Evolutionary conservation across 257 asterid genomes (phyloP).

Genomic region (Ehretia macrophylla): DNA sequence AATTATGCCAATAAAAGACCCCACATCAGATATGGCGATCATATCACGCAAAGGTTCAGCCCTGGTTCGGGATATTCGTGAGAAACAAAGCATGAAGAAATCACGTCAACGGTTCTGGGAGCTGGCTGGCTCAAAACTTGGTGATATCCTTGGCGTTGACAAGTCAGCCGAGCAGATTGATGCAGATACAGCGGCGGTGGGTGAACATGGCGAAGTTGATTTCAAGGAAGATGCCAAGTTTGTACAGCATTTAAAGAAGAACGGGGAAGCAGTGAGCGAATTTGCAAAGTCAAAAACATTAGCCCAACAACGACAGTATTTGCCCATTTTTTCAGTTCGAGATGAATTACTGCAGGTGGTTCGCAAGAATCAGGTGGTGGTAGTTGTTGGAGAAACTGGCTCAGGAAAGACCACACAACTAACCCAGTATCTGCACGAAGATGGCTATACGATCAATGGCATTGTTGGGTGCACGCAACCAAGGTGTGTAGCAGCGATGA

Average conservation of each 20-base stretch:
- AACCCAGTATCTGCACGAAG: conserved; percentile 97
- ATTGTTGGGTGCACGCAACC: conserved; percentile 97
- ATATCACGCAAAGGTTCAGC: conserved; percentile 91
- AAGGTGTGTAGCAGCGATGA: conserved; percentile 99
- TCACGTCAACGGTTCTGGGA: conserved; percentile 99
- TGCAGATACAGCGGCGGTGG: conserved; percentile 95
- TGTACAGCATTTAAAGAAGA: conserved; percentile 84
- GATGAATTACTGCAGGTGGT: conserved; percentile 95
- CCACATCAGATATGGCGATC: conserved; percentile 98
- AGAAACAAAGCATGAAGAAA: conserved; percentile 85
- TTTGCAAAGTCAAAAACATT: conserved; percentile 70
- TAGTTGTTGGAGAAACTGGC: conserved; percentile 98
- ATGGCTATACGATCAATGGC: conserved; percentile 66
- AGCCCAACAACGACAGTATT: conserved; percentile 79
- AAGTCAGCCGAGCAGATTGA: conserved; percentile 96
- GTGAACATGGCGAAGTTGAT: conserved; percentile 96
- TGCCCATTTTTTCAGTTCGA: conserved; percentile 92
- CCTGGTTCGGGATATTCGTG: conserved; percentile 86
- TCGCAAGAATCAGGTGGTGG: conserved; percentile 92
- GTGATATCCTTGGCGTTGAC: conserved; percentile 95
- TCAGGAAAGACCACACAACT: conserved; percentile 97
- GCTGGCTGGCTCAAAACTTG: conserved; percentile 96
- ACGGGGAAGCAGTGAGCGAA: conserved; percentile 78
- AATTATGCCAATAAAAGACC: conserved; percentile 90
- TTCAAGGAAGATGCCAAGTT: conserved; percentile 91